These are phyloP conservation scores for Ophiostoma montium DNA, from an alignment of 2,329 filamentous ascomycete genomes.

Conservation along the genomic window DNA sequence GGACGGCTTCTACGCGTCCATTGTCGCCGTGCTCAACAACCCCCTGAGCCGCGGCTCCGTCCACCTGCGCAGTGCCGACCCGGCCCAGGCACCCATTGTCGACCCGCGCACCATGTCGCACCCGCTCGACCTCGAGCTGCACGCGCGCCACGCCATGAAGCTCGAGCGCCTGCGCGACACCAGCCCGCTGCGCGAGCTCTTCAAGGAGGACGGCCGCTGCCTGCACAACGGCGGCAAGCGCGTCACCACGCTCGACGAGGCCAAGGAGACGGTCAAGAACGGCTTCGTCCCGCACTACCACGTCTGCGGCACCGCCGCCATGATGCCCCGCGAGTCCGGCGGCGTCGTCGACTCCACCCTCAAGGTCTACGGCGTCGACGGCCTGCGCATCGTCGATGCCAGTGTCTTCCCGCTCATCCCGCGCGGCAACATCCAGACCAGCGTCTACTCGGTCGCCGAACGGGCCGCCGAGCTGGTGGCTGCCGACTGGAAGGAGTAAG, in stretches of 20 bases:
- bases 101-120: background rate
- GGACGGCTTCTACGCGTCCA: too few relatives aligned
- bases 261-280: background rate
- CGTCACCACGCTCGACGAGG: background rate
- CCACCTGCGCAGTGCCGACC: background rate
- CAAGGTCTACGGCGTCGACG: slow-evolving; percentile 9
- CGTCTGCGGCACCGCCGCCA: slow-evolving; percentile 40
- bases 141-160: background rate
- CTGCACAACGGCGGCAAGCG: too few relatives aligned
- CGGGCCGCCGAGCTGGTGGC: slow-evolving; percentile 35
- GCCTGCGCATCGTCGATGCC: slow-evolving; percentile 11
- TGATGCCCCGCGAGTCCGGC: slow-evolving; percentile 35
- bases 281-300: slow-evolving; percentile 37
- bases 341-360: slow-evolving; percentile 34
- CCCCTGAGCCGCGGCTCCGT: background rate
- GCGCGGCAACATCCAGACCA: slow-evolving; percentile 38
- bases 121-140: background rate
- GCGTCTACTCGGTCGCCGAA: slow-evolving; percentile 46
- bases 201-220: background rate
- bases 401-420: slow-evolving; percentile 9
- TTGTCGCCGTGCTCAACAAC: background rate
- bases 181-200: background rate
- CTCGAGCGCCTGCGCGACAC: background rate
- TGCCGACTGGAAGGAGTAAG: background rate
- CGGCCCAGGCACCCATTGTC: background rate